phyloP scores from a whole-genome alignment of 305 asterid genomes.

The Fraxinus greggii region DNA sequence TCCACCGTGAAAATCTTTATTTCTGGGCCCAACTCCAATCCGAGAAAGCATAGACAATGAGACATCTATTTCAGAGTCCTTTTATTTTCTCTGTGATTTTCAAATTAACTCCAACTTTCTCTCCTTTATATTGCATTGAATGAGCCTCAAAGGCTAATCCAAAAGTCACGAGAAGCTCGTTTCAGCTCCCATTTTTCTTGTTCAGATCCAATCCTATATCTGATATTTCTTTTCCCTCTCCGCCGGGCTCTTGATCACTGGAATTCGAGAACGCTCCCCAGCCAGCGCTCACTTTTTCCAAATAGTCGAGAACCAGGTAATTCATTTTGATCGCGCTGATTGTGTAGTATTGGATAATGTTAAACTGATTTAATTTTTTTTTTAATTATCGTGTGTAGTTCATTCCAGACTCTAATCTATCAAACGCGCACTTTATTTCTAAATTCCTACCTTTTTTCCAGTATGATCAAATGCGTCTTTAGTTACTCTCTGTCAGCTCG shows the following conservation, averaged over 20 bases:
- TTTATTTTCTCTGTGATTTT: conserved; percentile 11
- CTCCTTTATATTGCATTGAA: conserved; percentile 39
- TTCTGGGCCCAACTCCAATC: conserved; percentile 27
- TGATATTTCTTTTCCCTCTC: neutral
- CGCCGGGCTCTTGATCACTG: neutral
- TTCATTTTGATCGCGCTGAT: neutral
- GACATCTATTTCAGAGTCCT: conserved; percentile 21
- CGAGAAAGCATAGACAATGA: conserved; percentile 40
- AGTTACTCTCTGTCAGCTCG: neutral
- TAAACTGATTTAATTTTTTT: neutral
- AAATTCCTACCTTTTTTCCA: neutral
- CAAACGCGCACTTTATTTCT: neutral
- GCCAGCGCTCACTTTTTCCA: neutral
- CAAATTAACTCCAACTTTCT: conserved; percentile 11
- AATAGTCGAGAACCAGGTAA: neutral
- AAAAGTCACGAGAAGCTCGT: conserved; percentile 57
- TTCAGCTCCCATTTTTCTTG: conserved; percentile 9
- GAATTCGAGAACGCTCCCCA: neutral
- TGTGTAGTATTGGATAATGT: neutral
- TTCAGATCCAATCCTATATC: conserved; percentile 39
- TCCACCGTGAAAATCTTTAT: neutral
- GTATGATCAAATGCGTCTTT: neutral
- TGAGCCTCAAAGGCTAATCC: conserved; percentile 26
- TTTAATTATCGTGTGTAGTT: neutral
- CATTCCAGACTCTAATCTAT: neutral